Base-by-base conservation (phyloP, 129 eudicot genomes). In the Smallanthus sonchifolius region DNA sequence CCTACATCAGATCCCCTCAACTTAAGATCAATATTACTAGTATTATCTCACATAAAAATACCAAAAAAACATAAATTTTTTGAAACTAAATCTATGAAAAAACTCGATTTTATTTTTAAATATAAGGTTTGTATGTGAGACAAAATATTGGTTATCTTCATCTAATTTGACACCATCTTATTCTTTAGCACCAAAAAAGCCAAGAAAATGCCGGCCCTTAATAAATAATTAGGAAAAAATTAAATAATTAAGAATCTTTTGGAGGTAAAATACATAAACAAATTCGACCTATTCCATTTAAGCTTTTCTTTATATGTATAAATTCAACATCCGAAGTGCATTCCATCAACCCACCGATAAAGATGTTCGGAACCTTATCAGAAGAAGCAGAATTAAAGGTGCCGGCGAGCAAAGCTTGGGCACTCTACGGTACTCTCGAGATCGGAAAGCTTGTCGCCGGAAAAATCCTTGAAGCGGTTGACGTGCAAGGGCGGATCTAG, bases 381-480 rank as follows among this genome's bases (percentile, higher is more conserved):
- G 77, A 72, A 43, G 86, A 77, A 59, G 63, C 47, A 11, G 73
- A 73, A 69, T 76, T 82, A 32, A 67, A 77, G 74, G 83, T 62
- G 54, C 56, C 80, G 2, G 65, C 75, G 5, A 78, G 69, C 40
- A 57, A 48, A 60, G 86, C 78, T 10, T 82, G 84, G 87, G 81
- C 63, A 4, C 51, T 83, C 13, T 64, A 64, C 4, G 78, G 87
- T 52, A 69, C 72, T 45, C 72, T 83, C 15, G 72, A 83, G 73
- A 70, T 79, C 16, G 76, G 15, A 36, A 79, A 39, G 44, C 39
- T 75, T n/a, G 59, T 70, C 9, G 44, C 19, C 5, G 78, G 73
- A 9, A 52, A 70, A 48, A 14, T 70, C 14, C 57, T 79, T 0
- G 76, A 79, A 30, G 72, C 79, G 14, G 69, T 83, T 38, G 84